Evolutionary conservation across 2,329 filamentous ascomycete species (phyloP), one percentile per base, ranked within the genome.

Genomic region (Pseudogymnoascus sp.): DNA sequence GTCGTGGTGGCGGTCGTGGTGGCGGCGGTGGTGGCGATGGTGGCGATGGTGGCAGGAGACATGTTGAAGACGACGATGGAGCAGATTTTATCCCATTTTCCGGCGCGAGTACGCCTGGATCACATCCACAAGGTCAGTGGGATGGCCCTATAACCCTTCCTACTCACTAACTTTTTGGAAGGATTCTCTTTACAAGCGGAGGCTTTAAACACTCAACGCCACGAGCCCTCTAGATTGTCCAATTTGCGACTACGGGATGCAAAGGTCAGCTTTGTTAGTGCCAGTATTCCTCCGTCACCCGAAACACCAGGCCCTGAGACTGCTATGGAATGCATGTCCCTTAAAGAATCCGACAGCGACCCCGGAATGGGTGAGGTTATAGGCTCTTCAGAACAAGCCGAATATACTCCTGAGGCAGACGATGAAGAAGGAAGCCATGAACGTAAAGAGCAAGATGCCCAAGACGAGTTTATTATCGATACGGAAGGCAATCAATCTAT

Each of bases 211-310:
- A 85, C 83, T 11, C 81, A 81, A 70, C 77, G 75, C 16, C 79
- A 83, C 68, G 75, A 76, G 43, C 76, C 75, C 31, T 72, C 77
- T 54, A 81, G 79, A 73, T 77, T 79, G 63, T 73, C 78, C 2
- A 78, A 79, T 66, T 74, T 76, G 61, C 80, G 79, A 67, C 77
- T 89, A 61, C 79, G 86, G 65, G 75, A 87, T 69, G 78, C 80
- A 63, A 76, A 77, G 23, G 79, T 89, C 61, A 73, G 75, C 1
- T 90, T 90, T 71, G 80, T 89, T 65, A 86, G 83, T 71, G 85
- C 84, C 36, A 84, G 84, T 21, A 75, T 74, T 43, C 73, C 80
- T 62, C 73, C 79, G 37, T 74, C 77, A 41, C 62, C 66, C 60
- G 63, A 64, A 62, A 51, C 60, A 21, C 66, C 69, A 1, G 74